Evolutionary conservation across 1,284 basidiomycete species (phyloP), one percentile per base, ranked within the genome.

Genomic region (Tremellales sp.): DNA sequence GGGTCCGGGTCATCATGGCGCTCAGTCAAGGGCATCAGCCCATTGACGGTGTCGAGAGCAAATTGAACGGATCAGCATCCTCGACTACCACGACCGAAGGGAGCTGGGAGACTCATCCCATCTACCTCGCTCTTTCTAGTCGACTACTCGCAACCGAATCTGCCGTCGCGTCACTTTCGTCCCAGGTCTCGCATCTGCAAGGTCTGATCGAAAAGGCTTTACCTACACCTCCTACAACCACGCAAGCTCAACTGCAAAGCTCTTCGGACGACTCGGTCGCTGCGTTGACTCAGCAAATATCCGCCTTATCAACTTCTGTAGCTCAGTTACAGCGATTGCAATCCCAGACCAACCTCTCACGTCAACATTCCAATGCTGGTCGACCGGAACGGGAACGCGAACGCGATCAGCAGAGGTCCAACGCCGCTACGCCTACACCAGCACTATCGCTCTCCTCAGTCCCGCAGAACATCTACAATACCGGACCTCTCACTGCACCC

Each of bases 291-390:
- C 86, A 87, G 64, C 83, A 87, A 44, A 76, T 91, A 48, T 85
- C 85, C 59, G 86, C 85, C 10, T 76, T 92, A 54, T 90, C 87
- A 22, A 83, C 84, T 0, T 89, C 87, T 11, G 87, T 92, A 40
- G 85, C 87, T 15, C 89, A 91, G 68, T 78, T 91, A 11, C 61
- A 67, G 47, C 54, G 63, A 0, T 51, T 65, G n/a, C 64, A 64
- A 48, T 46, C 54, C 7, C 53, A 58, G 47, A 23, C 57, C n/a
- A n/a, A n/a, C n/a, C n/a, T n/a, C n/a, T n/a, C n/a, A n/a, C n/a
- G n/a, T n/a, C n/a, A n/a, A n/a, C n/a, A 33, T 33, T 33, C 8
- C 29, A 33, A 33, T 33, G 10, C 10, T n/a, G n/a, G 29, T 33
- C n/a, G 10, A 33, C 8, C 29, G 10, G 29, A 33, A 33, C 29